Evolutionary conservation across 768 basidiomycete genomes (phyloP).

Genomic region (Naganishia vishniacii): DNA sequence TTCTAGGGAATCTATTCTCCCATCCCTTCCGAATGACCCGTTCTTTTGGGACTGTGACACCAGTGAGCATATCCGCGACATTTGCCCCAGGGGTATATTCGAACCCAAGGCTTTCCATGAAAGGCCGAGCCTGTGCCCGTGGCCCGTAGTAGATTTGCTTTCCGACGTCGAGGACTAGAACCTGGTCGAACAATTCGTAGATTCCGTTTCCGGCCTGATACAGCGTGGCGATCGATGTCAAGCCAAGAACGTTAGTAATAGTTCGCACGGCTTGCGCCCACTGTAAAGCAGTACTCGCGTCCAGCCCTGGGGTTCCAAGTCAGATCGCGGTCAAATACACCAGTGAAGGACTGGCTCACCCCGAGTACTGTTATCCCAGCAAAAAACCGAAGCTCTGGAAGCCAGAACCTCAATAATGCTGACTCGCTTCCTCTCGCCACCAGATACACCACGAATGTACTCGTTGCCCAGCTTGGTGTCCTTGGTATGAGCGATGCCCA

Average conservation of each 20-base stretch:
- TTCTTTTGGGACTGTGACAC: constrained; percentile 14
- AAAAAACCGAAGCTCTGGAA: constrained; percentile 1
- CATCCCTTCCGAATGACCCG: not conserved
- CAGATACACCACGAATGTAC: constrained; percentile 49
- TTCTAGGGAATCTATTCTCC: not conserved
- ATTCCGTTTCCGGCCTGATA: constrained; percentile 30
- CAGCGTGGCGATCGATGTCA: constrained; percentile 21
- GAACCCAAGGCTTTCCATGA: constrained; percentile 28
- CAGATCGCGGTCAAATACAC: too few species aligned
- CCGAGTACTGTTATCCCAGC: constrained; percentile 25
- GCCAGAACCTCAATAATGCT: constrained; percentile 23
- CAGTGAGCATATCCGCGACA: constrained; percentile 26
- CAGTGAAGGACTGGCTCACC: not conserved
- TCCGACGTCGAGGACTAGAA: constrained; percentile 27
- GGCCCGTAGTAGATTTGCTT: constrained; percentile 26
- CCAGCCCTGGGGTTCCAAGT: not conserved
- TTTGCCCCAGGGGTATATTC: constrained; percentile 24
- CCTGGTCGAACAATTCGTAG: constrained; percentile 29
- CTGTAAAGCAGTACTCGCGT: constrained; percentile 26
- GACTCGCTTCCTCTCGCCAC: constrained; percentile 18
- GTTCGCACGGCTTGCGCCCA: constrained; percentile 21
- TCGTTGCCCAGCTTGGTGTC: constrained; percentile 48
- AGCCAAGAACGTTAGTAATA: constrained; percentile 23
- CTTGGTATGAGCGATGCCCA: constrained; percentile 41
- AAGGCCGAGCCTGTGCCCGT: constrained; percentile 6